Percentiles rank a stretch among this genome's conserved stretches.
Conservation (phyloP, 1,139 yeast species). For the Taphrina sp. region DNA sequence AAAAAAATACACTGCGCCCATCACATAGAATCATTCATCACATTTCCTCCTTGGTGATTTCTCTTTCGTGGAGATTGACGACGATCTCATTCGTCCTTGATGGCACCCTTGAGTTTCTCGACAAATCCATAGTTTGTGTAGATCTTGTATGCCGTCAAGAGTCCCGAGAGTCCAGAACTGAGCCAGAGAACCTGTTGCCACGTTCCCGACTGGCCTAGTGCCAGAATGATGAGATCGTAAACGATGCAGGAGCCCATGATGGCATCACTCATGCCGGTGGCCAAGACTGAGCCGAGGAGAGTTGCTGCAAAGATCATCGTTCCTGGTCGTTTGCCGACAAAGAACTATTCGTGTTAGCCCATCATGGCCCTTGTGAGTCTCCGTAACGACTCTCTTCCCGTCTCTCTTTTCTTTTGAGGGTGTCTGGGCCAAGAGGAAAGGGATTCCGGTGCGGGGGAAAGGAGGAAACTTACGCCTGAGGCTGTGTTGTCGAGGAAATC, state of each 20-base stretch:
- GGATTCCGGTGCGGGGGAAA: not conserved
- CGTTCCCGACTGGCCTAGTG: slow-evolving; percentile 20
- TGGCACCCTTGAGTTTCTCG: slow-evolving; percentile 8
- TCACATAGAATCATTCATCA: too few relatives aligned
- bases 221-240: slow-evolving; percentile 22
- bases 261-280: slow-evolving; percentile 23
- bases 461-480: slow-evolving; percentile 8
- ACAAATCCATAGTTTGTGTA: slow-evolving; percentile 7
- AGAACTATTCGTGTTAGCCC: too few relatives aligned
- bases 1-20: too few relatives aligned
- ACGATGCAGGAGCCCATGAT: slow-evolving; percentile 28
- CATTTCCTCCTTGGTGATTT: too few relatives aligned
- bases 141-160: slow-evolving; percentile 19
- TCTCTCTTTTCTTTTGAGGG: too few relatives aligned
- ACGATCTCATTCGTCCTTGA: slow-evolving; percentile 5
- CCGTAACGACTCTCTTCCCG: too few relatives aligned
- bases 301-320: slow-evolving; percentile 19
- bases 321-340: slow-evolving; percentile 18
- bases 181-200: slow-evolving; percentile 23
- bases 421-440: too few relatives aligned
- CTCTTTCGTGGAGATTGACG: too few relatives aligned
- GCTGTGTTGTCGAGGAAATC: slow-evolving; percentile 28
- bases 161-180: slow-evolving; percentile 13
- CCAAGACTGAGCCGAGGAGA: slow-evolving; percentile 15
- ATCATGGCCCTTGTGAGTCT: too few relatives aligned